Base-by-base conservation (phyloP, 164 flowering plant genomes). In the Echeveria elegans region DNA sequence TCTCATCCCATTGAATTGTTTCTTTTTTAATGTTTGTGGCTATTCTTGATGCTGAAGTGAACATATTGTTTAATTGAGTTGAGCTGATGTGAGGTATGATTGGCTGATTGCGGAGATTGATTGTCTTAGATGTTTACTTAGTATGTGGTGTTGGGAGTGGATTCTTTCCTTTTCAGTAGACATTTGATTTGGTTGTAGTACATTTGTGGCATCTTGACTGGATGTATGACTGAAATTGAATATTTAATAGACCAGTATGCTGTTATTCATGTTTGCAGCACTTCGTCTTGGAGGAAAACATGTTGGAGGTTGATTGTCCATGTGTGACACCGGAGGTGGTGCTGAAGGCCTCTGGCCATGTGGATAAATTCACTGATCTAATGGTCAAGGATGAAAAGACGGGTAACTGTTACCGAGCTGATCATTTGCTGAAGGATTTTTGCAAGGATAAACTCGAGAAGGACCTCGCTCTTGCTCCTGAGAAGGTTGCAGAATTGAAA, bases 261-360 rank as follows among this genome's bases (percentile, higher is more conserved):
- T 12, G 34, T 28, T 56, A 56, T 56, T 56, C 18, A 56, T 56
- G 61, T 14, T 40, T 66, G 40, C 88, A 94, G 97, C 97, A 89
- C 79, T 94, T 94, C 80, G 97, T 94, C 2, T 81, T 87, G 0
- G 93, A 88, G 75, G 99, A 94, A 76, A 88, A 88, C 78, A 94
- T 94, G 99, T 72, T 91, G 80, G 99, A 89, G 72, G 96, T 94
- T 70, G 97, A 91, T 68, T 89, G 99, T 71, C 97, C 99, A 0
- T 88, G 97, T 76, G 99, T 94, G 59, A 94, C 99, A 15, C 97
- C 97, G 2, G 99, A 91, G 75, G 75, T 81, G 66, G 97, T 94
- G 23, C 78, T 94, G 62, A 91, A 87, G 78, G 99, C 99, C n/a
- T 94, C 99, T 5, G 97, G 99, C 67, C 99, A 94, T 78, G 99